Base-by-base conservation (phyloP, 306 rosid species). In the Mucuna pruriens region DNA sequence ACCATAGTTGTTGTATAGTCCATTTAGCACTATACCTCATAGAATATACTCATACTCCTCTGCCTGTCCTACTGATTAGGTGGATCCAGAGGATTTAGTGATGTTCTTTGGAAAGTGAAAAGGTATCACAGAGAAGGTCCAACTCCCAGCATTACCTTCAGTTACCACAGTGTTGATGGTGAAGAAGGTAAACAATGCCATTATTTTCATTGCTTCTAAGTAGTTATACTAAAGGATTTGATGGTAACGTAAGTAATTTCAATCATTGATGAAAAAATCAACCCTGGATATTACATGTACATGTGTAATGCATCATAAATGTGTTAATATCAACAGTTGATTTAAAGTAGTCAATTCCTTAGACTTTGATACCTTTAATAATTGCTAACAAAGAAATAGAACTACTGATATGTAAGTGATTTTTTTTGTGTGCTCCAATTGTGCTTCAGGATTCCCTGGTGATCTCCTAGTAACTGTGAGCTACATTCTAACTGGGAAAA, bases 391-490 rank as follows among this genome's bases (percentile, higher is more conserved):
- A 38, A 40, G 9, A 29, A 45, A 45, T 31, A 13, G 3, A 48
- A 45, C 4, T 49, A 2, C 22, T 31, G 11, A 67, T 34, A 33
- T 57, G 20, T 6, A 39, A 52, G 16, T 44, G 48, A 39, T 25
- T 9, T 63, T 55, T 64, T 69, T 11, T 22, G 11, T 22, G 11
- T 78, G 19, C 6, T 54, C 7, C 33, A 33, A 45, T 75, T 65
- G 54, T 64, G 68, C 26, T 84, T 17, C 87, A 92, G 98, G 98
- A 72, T 95, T 92, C 78, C 98, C 98, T 9, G 97, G 98, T 45
- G 97, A 91, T 74, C 84, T 95, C 7, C 6, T 79, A n/a, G 88
- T 84, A 51, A 90, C 76, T 0, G 98, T 87, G 17, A 86, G 80
- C 76, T 95, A 95, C 81, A 72, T 85, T 34, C 85, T 95, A 62